phyloP scores from a whole-genome alignment of 768 basidiomycete genomes.

The Roridomyces roridus region DNA sequence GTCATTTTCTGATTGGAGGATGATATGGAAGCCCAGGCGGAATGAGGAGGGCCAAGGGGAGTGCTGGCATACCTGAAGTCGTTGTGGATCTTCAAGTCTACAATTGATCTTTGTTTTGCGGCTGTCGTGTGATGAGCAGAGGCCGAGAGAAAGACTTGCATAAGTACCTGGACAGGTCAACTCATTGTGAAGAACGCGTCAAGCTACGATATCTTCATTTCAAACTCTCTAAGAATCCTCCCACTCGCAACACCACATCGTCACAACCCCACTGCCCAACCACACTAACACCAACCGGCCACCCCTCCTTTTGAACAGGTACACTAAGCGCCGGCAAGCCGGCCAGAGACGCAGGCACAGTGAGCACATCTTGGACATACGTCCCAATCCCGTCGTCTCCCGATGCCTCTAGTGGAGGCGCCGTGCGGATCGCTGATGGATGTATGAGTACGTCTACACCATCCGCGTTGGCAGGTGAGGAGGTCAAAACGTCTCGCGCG shows the following conservation, averaged over 20 bases:
- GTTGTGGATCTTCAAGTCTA: too few species aligned
- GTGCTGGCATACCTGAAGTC: too few species aligned
- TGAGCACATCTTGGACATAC: conserved; percentile 92
- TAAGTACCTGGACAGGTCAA: too few species aligned
- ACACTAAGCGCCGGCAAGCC: conserved; percentile 86
- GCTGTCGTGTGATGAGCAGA: too few species aligned
- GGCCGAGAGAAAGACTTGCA: too few species aligned
- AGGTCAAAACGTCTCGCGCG: conserved; percentile 55
- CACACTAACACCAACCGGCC: conserved; percentile 86
- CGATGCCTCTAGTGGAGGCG: conserved; percentile 58
- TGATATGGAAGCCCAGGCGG: too few species aligned
- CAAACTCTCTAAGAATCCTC: conserved; percentile 46
- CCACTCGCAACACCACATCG: conserved; percentile 60
- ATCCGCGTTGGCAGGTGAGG: not conserved
- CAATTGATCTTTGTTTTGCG: too few species aligned
- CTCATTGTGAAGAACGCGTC: not conserved
- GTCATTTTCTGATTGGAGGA: too few species aligned
- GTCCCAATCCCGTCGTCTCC: conserved; percentile 43
- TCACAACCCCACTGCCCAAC: conserved; percentile 91
- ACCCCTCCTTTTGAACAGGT: conserved; percentile 55
- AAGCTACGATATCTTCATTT: not conserved
- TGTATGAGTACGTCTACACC: conserved; percentile 86
- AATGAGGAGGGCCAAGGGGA: too few species aligned
- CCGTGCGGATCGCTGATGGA: conserved; percentile 86
- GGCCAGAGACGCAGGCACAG: conserved; percentile 90